Evolutionary conservation across 2,329 filamentous ascomycete genomes (phyloP).

Genomic region (Coniochaeta hoffmannii): DNA sequence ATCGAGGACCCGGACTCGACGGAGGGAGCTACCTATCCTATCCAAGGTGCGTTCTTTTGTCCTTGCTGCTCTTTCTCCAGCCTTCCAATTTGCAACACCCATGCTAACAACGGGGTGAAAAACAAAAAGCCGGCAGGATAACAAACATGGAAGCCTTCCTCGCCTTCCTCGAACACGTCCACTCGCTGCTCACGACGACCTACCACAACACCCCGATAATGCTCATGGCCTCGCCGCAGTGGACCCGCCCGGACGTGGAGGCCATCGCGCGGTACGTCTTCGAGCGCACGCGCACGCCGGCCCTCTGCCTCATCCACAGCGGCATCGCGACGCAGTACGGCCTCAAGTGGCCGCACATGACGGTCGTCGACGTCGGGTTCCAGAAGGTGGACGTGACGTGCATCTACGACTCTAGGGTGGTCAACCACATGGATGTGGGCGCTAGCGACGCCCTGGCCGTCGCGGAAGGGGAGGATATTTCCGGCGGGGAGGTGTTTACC

Average conservation of each 20-base stretch:
- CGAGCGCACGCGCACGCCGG: constrained; percentile 92
- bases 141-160: constrained; percentile 90
- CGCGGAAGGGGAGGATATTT: constrained; percentile 37
- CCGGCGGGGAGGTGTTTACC: constrained; percentile 86
- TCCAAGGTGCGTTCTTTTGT: constrained; percentile 55
- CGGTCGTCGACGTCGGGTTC: constrained; percentile 84
- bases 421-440: constrained; percentile 58
- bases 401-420: constrained; percentile 72
- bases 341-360: constrained; percentile 65
- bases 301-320: constrained; percentile 83
- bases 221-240: constrained; percentile 81
- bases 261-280: constrained; percentile 90
- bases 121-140: constrained; percentile 61
- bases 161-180: constrained; percentile 85
- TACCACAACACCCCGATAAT: constrained; percentile 96
- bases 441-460: constrained; percentile 37
- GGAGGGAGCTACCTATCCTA: constrained; percentile 85
- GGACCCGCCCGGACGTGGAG: constrained; percentile 84
- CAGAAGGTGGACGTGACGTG: constrained; percentile 91
- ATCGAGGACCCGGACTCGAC: constrained; percentile 84
- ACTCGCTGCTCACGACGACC: constrained; percentile 79
- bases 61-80: background rate
- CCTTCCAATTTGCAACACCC: constrained; percentile 3
- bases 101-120: background rate
- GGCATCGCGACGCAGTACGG: constrained; percentile 84